Evolutionary conservation across 78 protist genomes (phyloP).

Genomic region (Monocercomonoides exilis): DNA sequence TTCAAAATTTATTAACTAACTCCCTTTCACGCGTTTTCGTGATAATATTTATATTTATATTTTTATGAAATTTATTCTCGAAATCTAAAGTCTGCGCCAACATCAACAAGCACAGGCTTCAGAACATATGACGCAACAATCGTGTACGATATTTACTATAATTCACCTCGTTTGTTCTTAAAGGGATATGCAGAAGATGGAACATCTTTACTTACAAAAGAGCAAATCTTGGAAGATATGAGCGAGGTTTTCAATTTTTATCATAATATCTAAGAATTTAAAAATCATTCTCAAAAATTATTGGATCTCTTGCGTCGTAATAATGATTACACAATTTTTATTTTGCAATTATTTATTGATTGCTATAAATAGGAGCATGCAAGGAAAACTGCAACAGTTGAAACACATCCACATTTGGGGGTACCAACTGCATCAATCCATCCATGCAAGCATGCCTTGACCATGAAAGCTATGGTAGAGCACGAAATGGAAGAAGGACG

Average conservation of each 20-base stretch:
- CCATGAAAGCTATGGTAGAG: constrained; percentile 76
- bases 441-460: constrained; percentile 62
- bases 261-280: no score
- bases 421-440: constrained; percentile 66
- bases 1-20: background rate
- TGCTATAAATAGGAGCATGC: no score
- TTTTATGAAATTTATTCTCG: background rate
- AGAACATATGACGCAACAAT: constrained; percentile 78
- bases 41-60: background rate
- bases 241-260: constrained; percentile 38
- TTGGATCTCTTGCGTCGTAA: no score
- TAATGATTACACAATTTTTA: no score
- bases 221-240: constrained; percentile 76
- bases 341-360: no score
- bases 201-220: constrained; percentile 36
- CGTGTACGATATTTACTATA: constrained; percentile 84
- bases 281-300: no score
- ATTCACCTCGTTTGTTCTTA: constrained; percentile 78
- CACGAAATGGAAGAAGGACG: constrained; percentile 47
- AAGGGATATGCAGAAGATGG: constrained; percentile 73
- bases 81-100: background rate
- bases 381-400: constrained; percentile 88
- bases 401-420: constrained; percentile 81
- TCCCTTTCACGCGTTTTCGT: background rate
- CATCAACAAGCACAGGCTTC: background rate